A percentile compares a stretch with the other conserved stretches of the same genome.
These are phyloP conservation scores for Lipomyces starkeyi DNA, from an alignment of 805 yeast species.

Conservation along the genomic window DNA sequence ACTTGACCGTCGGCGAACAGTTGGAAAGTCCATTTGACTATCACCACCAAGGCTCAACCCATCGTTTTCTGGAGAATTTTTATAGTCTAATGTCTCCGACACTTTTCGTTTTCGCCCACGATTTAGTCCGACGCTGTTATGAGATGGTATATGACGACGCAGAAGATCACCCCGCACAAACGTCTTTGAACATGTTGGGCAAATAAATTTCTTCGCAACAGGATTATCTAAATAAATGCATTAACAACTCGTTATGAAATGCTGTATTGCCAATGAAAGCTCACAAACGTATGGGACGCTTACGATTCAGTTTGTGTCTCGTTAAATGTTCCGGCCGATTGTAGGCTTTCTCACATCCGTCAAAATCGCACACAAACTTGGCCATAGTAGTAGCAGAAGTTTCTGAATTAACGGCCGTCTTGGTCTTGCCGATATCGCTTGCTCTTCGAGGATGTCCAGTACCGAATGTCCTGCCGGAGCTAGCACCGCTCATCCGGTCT, in stretches of 20 bases:
- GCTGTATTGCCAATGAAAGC: background rate
- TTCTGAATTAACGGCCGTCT: no score
- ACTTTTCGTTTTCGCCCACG: conserved; percentile 14
- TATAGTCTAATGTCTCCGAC: background rate
- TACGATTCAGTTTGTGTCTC: conserved; percentile 42
- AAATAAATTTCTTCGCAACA: conserved; percentile 41
- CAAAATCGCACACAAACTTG: conserved; percentile 23
- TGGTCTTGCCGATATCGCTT: background rate
- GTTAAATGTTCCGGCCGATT: conserved; percentile 40
- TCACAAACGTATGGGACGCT: conserved; percentile 3
- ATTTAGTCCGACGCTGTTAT: background rate
- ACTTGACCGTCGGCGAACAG: background rate
- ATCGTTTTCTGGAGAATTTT: conserved; percentile 3
- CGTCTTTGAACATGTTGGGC: conserved; percentile 30
- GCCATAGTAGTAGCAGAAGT: background rate
- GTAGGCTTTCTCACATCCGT: conserved; percentile 40
- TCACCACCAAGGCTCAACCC: background rate
- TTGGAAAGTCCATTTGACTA: background rate
- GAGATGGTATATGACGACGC: conserved; percentile 31
- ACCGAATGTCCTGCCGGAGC: background rate
- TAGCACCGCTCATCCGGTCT: background rate
- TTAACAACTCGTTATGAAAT: conserved; percentile 32
- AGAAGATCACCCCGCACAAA: conserved; percentile 33
- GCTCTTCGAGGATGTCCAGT: background rate
- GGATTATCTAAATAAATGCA: conserved; percentile 25